A percentile compares a stretch with the other conserved stretches of the same genome.
phyloP scores from a whole-genome alignment of 2,329 filamentous ascomycete genomes.

The Huntiella savannae region DNA sequence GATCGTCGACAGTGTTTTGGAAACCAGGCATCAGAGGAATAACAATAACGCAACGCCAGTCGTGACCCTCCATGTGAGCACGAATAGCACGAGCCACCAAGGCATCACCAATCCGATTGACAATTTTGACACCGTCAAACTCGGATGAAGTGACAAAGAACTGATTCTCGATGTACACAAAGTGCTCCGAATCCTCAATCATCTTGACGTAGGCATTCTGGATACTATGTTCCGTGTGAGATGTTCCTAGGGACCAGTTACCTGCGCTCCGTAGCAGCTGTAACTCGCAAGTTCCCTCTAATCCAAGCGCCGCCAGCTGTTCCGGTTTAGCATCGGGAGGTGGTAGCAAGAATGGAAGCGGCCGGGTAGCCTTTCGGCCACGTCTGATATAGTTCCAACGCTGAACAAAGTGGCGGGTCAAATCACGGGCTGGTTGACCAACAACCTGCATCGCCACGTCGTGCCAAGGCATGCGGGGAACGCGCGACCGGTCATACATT shows the following conservation, averaged over 20 bases:
- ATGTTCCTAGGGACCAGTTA: constrained; percentile 81
- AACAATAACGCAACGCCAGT: constrained; percentile 77
- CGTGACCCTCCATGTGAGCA: constrained; percentile 64
- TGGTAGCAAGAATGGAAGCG: constrained; percentile 80
- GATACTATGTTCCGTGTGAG: constrained; percentile 80
- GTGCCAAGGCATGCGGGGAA: constrained; percentile 96
- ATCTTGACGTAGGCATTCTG: constrained; percentile 88
- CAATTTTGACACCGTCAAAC: constrained; percentile 68
- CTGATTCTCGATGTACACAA: constrained; percentile 97
- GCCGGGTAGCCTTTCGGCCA: constrained; percentile 79
- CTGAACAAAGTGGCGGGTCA: constrained; percentile 92
- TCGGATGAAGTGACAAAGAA: constrained; percentile 93
- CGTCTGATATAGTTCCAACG: constrained; percentile 94
- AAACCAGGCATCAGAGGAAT: constrained; percentile 98
- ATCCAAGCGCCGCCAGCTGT: constrained; percentile 70
- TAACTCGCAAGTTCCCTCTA: constrained; percentile 88
- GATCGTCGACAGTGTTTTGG: constrained; percentile 85
- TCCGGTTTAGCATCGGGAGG: constrained; percentile 77
- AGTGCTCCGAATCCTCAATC: constrained; percentile 89
- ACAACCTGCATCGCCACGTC: constrained; percentile 97
- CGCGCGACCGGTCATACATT: constrained; percentile 84
- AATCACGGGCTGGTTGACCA: constrained; percentile 80
- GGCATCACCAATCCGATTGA: constrained; percentile 87
- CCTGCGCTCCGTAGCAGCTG: constrained; percentile 84
- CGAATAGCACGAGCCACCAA: constrained; percentile 79